Conservation (phyloP, 208 protist genomes). For the Leishmania tarentolae region DNA sequence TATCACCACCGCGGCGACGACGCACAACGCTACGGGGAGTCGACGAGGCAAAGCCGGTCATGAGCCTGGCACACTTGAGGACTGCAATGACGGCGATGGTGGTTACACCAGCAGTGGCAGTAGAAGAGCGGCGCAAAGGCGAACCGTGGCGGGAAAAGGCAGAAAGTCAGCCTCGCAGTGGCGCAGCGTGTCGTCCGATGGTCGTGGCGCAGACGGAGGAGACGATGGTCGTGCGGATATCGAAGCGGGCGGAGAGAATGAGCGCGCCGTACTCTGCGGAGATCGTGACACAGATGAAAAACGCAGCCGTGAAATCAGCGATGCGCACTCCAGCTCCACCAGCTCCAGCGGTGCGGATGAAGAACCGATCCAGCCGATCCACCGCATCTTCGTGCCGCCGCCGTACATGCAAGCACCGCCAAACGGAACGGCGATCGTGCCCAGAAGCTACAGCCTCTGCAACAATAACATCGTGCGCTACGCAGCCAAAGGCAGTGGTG, state of each 20-base stretch:
- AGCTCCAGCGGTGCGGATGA: constrained; percentile 14
- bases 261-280: background rate
- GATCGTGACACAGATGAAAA: background rate
- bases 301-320: constrained; percentile 1
- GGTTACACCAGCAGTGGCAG: background rate
- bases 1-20: background rate
- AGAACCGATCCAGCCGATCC: constrained; percentile 44
- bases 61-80: background rate
- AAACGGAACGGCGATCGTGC: background rate
- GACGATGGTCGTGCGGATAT: background rate
- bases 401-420: constrained; percentile 8
- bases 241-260: background rate
- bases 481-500: background rate
- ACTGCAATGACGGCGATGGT: background rate
- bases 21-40: background rate
- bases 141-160: background rate
- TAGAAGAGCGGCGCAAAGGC: background rate
- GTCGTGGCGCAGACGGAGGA: background rate
- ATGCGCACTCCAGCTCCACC: background rate
- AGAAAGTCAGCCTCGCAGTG: background rate
- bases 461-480: background rate
- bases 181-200: background rate
- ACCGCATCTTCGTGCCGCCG: constrained; percentile 24
- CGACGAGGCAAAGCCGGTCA: background rate
- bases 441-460: background rate